Base-by-base conservation (phyloP, 2,329 filamentous ascomycete species). In the Hymenoscyphus linearis region DNA sequence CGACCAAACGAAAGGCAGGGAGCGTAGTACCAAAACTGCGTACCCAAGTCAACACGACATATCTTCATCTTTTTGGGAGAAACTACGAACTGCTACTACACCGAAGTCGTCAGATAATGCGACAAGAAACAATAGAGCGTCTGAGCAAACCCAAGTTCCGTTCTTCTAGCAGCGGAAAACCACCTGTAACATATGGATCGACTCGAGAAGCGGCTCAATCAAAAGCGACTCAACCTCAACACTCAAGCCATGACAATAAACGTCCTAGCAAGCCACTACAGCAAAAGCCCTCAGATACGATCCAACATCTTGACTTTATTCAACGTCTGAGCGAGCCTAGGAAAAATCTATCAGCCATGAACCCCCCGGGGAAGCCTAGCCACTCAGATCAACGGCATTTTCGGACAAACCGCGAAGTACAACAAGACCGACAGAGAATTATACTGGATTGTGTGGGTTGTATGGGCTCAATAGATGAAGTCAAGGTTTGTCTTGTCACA, bases 401-500 rank as follows among this genome's bases (percentile, higher is more conserved):
- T n/a, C 40, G 9, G 12, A 22, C 3, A 18, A 47, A 7, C 18
- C 18, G 18, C 18, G n/a, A n/a, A 12, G 5, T 22, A 47, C 40
- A 13, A 27, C 16, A 40, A 60, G 22, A 54, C 52, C 26, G 26
- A 9, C 31, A 31, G 1, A 52, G 9, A 37, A 50, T 54, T 7
- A 25, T 35, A 52, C 26, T 54, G 14, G 35, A 36, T 47, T 69
- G 67, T 53, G 60, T 64, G 14, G 64, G 62, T 12, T 69, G 65
- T 26, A 65, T 69, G 62, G 64, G 65, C 40, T 22, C 54, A 25
- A 58, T 58, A 9, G 59, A 62, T 2, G 63, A 62, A 34, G 52
- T 35, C 5, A 59, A 65, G 2, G 64, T 67, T 60, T 55, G 47
- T 16, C 34, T 63, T 9, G 47, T 68, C 1, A 44, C 61, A 5